Conservation (phyloP, 2,329 filamentous ascomycete species). For the Xylariomycetidae sp. region DNA sequence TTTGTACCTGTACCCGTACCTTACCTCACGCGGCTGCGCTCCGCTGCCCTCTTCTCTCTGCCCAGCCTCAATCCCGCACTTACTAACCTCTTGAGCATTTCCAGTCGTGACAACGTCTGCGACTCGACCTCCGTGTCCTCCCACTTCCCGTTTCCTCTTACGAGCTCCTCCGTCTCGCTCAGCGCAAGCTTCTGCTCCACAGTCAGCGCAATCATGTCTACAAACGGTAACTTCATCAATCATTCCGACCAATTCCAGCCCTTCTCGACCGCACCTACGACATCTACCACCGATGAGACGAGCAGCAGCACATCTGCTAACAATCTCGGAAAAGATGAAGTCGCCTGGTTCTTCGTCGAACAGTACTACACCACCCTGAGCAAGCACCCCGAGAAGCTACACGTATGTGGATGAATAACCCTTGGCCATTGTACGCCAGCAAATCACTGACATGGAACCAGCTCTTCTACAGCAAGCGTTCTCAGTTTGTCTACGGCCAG, state of each 20-base stretch:
- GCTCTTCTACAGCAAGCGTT: slow-evolving; percentile 95
- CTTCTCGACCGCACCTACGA: slow-evolving; percentile 25
- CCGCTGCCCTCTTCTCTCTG: too few species aligned
- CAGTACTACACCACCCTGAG: slow-evolving; percentile 98
- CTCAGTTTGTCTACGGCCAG: slow-evolving; percentile 86
- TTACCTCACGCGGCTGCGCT: too few species aligned
- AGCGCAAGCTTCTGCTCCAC: slow-evolving; percentile 7
- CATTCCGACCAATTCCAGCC: slow-evolving; percentile 35
- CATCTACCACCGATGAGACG: slow-evolving; percentile 27
- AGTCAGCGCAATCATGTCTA: slow-evolving; percentile 41
- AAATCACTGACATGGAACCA: slow-evolving; percentile 22
- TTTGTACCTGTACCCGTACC: too few species aligned
- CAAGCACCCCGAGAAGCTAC: slow-evolving; percentile 89
- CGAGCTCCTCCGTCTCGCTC: too few species aligned
- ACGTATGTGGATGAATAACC: slow-evolving; percentile 42
- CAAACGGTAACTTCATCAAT: slow-evolving; percentile 50
- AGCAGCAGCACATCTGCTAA: slow-evolving; percentile 27
- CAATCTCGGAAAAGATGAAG: slow-evolving; percentile 76
- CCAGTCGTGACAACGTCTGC: too few species aligned
- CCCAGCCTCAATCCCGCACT: too few species aligned
- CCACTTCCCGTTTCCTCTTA: too few species aligned
- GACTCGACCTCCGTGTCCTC: too few species aligned
- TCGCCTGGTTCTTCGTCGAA: slow-evolving; percentile 99
- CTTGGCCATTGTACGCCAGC: slow-evolving; percentile 2
- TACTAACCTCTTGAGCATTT: too few species aligned